A percentile compares a stretch with the other conserved stretches of the same genome.
Evolutionary conservation across 306 rosid species (phyloP).

Genomic region (Pyrus pyrifolia): DNA sequence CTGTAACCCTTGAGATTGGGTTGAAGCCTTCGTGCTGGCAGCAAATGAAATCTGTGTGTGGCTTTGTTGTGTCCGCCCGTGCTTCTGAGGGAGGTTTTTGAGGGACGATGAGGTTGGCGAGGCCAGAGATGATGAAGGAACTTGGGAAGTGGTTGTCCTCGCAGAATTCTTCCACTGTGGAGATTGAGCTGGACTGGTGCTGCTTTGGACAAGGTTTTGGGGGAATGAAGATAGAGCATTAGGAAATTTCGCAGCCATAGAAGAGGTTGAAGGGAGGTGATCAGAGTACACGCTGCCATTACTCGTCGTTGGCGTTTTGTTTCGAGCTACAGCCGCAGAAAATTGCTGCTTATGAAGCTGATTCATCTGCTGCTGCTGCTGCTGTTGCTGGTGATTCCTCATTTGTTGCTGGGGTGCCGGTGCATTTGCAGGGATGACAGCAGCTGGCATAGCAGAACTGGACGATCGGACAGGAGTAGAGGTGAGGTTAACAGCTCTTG

Average conservation of each 20-base stretch:
- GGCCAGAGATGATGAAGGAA: constrained; percentile 51
- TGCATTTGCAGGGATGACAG: constrained; percentile 28
- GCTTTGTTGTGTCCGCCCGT: constrained; percentile 54
- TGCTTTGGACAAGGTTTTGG: constrained; percentile 65
- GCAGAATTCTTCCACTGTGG: constrained; percentile 83
- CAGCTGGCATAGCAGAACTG: constrained; percentile 47
- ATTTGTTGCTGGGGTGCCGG: constrained; percentile 56
- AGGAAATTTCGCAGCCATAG: constrained; percentile 67
- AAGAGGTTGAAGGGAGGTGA: constrained; percentile 54
- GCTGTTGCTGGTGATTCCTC: neutral
- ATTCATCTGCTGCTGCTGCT: constrained; percentile 31
- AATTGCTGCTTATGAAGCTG: constrained; percentile 56
- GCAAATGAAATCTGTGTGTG: constrained; percentile 84
- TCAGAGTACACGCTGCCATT: constrained; percentile 69
- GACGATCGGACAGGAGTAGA: constrained; percentile 46
- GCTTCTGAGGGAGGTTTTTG: constrained; percentile 65
- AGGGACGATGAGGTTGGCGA: constrained; percentile 54
- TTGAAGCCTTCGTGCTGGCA: constrained; percentile 56
- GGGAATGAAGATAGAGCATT: constrained; percentile 61
- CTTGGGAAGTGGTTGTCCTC: constrained; percentile 47
- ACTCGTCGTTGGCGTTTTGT: constrained; percentile 53
- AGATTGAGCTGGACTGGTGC: constrained; percentile 60
- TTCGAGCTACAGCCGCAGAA: constrained; percentile 35
- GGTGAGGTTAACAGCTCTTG: constrained; percentile 48
- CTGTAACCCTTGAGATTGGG: constrained; percentile 49